phyloP scores from a whole-genome alignment of 805 yeast genomes.

The Candida gorgasii region DNA sequence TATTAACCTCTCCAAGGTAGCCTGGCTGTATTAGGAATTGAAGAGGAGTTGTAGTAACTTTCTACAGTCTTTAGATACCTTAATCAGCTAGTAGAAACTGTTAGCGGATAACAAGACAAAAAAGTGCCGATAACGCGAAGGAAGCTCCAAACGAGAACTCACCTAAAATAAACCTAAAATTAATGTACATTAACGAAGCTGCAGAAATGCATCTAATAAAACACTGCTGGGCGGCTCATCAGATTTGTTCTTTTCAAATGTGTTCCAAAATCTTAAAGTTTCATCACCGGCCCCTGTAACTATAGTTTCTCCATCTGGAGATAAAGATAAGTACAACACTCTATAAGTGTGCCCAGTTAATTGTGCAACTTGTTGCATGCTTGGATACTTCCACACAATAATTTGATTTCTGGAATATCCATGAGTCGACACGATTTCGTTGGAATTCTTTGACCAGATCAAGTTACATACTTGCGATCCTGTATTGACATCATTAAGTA shows the following conservation, averaged over 20 bases:
- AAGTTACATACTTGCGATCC: constrained; percentile 96
- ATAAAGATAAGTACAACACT: constrained; percentile 82
- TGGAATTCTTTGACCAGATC: constrained; percentile 88
- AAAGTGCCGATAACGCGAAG: too few relatives aligned
- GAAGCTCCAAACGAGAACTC: too few relatives aligned
- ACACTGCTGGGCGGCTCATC: constrained; percentile 63
- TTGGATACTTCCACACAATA: constrained; percentile 90
- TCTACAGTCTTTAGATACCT: too few relatives aligned
- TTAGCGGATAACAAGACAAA: too few relatives aligned
- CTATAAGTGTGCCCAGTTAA: constrained; percentile 93
- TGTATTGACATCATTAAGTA: constrained; percentile 80
- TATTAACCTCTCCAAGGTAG: too few relatives aligned
- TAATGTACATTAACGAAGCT: constrained; percentile 51
- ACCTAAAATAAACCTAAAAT: not conserved
- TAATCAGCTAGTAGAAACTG: too few relatives aligned
- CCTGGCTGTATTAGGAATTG: too few relatives aligned
- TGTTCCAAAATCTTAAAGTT: constrained; percentile 92
- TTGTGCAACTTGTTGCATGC: constrained; percentile 90
- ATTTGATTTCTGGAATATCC: constrained; percentile 91
- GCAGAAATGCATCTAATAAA: constrained; percentile 72
- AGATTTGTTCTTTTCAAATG: constrained; percentile 73
- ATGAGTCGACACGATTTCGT: constrained; percentile 91
- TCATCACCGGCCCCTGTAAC: constrained; percentile 99
- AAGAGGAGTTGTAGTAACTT: too few relatives aligned
- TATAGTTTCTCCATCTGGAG: constrained; percentile 95